Conservation (phyloP, 768 basidiomycete species). For the Cubamyces lactineus region DNA sequence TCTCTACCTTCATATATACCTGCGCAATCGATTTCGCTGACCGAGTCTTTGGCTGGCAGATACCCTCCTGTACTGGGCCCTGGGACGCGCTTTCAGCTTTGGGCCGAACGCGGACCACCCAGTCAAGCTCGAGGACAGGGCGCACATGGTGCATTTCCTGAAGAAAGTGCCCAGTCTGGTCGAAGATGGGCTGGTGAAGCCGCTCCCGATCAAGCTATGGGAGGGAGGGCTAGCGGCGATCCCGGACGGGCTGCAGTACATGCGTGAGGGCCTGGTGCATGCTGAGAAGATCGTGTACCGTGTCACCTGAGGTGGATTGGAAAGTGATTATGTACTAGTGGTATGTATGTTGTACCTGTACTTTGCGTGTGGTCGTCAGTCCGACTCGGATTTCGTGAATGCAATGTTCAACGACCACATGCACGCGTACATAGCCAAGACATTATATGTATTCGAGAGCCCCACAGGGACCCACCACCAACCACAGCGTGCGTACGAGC, state of each 20-base stretch:
- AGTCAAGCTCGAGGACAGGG: constrained; percentile 26
- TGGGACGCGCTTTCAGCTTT: constrained; percentile 24
- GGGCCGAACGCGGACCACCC: constrained; percentile 17
- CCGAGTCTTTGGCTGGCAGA: too few relatives aligned
- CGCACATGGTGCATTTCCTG: constrained; percentile 31
- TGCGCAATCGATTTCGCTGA: too few relatives aligned
- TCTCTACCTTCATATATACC: too few relatives aligned
- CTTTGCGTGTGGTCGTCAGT: too few relatives aligned
- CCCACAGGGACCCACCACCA: too few relatives aligned
- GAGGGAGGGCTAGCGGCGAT: constrained; percentile 32
- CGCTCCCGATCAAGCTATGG: constrained; percentile 32
- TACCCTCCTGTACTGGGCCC: constrained; percentile 28
- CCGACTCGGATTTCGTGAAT: too few relatives aligned
- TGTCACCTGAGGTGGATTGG: neutral
- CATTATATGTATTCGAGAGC: too few relatives aligned
- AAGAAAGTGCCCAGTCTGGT: constrained; percentile 28
- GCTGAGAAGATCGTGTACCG: constrained; percentile 36
- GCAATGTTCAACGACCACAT: too few relatives aligned
- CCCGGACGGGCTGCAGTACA: constrained; percentile 31
- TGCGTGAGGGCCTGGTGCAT: constrained; percentile 36
- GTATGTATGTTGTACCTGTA: too few relatives aligned
- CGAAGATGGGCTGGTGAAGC: constrained; percentile 28
- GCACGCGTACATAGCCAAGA: too few relatives aligned
- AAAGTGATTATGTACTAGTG: too few relatives aligned
- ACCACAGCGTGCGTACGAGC: too few relatives aligned